Percentiles rank a stretch among this genome's conserved stretches.
Evolutionary conservation across 2,329 filamentous ascomycete genomes (phyloP).

Genomic region (Monosporascus sp.): DNA sequence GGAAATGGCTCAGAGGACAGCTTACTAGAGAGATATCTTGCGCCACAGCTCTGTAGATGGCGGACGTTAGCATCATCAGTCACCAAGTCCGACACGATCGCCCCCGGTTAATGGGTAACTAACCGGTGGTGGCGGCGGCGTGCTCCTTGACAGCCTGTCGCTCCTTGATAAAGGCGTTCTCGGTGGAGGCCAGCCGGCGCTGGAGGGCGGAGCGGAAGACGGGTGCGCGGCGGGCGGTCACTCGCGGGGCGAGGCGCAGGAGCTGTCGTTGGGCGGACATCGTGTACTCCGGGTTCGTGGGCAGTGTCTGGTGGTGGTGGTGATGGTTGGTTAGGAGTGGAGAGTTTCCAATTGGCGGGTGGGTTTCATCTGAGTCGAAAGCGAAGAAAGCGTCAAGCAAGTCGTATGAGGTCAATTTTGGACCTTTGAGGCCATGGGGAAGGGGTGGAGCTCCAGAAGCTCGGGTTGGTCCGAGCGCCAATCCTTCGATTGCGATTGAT

Average conservation of each 20-base stretch:
- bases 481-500: background rate
- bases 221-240: constrained; percentile 52
- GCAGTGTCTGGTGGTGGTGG: constrained; percentile 1
- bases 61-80: constrained; percentile 25
- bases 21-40: constrained; percentile 95
- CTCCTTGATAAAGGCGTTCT: constrained; percentile 94
- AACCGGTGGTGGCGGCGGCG: constrained; percentile 77
- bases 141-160: constrained; percentile 86
- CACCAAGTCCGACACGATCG: too few relatives aligned
- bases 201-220: constrained; percentile 54
- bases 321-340: constrained; percentile 4
- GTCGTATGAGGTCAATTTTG: constrained; percentile 11
- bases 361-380: background rate
- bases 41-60: constrained; percentile 73
- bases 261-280: constrained; percentile 64
- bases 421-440: background rate
- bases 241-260: constrained; percentile 58
- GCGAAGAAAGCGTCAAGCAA: background rate
- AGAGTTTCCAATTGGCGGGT: constrained; percentile 5
- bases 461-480: constrained; percentile 46
- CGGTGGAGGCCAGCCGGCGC: constrained; percentile 69
- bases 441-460: constrained; percentile 33
- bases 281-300: constrained; percentile 22
- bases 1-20: constrained; percentile 8
- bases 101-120: constrained; percentile 29